Evolutionary conservation across 331 rosid species (phyloP).

Genomic region (Ulmus americana): DNA sequence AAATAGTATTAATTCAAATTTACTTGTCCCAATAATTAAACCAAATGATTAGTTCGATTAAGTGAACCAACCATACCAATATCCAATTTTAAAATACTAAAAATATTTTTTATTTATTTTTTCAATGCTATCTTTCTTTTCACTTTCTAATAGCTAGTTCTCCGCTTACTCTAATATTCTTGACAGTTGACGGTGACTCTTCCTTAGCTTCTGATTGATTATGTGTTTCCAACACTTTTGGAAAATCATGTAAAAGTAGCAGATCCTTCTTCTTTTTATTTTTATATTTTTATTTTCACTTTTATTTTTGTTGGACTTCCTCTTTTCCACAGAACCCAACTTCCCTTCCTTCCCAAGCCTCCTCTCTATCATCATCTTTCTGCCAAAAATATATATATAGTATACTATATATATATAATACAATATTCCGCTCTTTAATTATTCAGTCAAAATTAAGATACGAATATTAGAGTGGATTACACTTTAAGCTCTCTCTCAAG

Average conservation of each 20-base stretch:
- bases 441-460: constrained; percentile 38
- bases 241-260: constrained; percentile 21
- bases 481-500: constrained; percentile 31
- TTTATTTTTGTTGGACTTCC: background rate
- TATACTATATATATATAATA: background rate
- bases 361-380: background rate
- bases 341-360: constrained; percentile 16
- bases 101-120: no score
- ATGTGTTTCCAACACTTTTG: constrained; percentile 17
- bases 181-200: constrained; percentile 52
- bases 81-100: no score
- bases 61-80: no score
- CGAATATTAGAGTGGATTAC: constrained; percentile 31
- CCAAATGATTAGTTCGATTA: no score
- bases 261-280: constrained; percentile 15
- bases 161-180: constrained; percentile 5
- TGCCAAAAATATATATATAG: background rate
- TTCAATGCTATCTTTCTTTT: background rate
- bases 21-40: no score
- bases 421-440: constrained; percentile 23
- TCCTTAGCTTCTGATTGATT: constrained; percentile 24
- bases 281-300: background rate
- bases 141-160: background rate
- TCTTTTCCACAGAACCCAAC: background rate
- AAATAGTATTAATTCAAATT: no score